Evolutionary conservation across 371 early-diverging fungal genomes (phyloP).

Genomic region (Syncephalastrum contaminatum): DNA sequence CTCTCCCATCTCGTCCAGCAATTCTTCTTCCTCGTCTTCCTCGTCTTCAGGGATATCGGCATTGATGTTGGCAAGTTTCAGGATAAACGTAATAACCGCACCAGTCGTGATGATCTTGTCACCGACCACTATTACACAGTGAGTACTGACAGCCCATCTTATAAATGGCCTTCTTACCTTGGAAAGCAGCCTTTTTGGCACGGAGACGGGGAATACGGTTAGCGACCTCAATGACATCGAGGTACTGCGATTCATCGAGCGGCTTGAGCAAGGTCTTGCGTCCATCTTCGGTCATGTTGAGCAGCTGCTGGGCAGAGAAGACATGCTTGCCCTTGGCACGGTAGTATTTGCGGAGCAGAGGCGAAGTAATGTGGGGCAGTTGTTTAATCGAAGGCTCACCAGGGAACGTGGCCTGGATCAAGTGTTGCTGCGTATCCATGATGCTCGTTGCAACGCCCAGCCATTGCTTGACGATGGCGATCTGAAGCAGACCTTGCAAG

Average conservation of each 20-base stretch:
- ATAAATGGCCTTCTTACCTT: constrained; percentile 33
- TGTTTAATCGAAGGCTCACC: constrained; percentile 80
- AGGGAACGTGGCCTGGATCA: constrained; percentile 81
- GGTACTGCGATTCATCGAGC: constrained; percentile 56
- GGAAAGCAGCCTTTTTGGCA: constrained; percentile 76
- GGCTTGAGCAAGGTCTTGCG: constrained; percentile 59
- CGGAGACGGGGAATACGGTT: constrained; percentile 72
- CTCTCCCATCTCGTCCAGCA: constrained; percentile 27
- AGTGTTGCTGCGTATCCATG: constrained; percentile 75
- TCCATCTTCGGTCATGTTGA: constrained; percentile 65
- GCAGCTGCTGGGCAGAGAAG: constrained; percentile 60
- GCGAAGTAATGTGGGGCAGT: constrained; percentile 70
- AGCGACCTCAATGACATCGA: constrained; percentile 72
- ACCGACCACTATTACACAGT: constrained; percentile 58
- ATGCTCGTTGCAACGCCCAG: constrained; percentile 54
- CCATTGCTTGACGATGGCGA: constrained; percentile 86
- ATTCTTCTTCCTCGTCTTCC: constrained; percentile 40
- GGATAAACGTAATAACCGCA: constrained; percentile 76
- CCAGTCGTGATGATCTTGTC: constrained; percentile 79
- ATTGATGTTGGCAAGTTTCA: constrained; percentile 51
- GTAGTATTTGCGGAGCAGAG: constrained; percentile 36
- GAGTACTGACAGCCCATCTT: neutral
- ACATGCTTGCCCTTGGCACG: constrained; percentile 32
- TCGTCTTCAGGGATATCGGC: constrained; percentile 20
- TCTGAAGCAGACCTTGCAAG: constrained; percentile 83